These are phyloP conservation scores for Kluyveromyces marxianus DNA, from an alignment of 1,139 yeast species.

Conservation along the genomic window DNA sequence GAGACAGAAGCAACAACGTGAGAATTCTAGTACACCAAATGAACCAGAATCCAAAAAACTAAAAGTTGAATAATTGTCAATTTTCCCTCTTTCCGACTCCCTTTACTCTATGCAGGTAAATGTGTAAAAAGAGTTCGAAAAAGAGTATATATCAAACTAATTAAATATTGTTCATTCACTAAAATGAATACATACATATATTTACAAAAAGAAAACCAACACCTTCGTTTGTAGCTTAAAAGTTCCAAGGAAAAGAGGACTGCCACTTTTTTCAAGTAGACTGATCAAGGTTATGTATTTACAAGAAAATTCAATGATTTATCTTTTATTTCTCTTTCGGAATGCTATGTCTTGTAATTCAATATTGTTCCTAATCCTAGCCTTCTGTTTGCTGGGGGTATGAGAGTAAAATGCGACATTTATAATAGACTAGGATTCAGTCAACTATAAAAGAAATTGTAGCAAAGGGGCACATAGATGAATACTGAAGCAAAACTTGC, in stretches of 20 bases:
- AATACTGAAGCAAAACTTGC: neutral
- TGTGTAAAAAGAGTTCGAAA: neutral
- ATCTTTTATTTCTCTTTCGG: neutral
- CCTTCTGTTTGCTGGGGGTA: neutral
- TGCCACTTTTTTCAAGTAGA: neutral
- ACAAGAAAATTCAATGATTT: neutral
- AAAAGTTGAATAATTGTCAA: slow-evolving; percentile 5
- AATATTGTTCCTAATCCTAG: neutral
- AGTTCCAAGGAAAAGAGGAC: neutral
- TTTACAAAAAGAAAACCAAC: slow-evolving; percentile 4
- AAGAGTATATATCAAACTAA: neutral
- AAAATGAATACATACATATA: slow-evolving; percentile 4
- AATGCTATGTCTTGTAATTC: neutral
- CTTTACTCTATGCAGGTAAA: neutral
- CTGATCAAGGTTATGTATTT: neutral
- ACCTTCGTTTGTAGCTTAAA: neutral
- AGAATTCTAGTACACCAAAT: slow-evolving; percentile 8
- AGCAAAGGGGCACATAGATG: too few species aligned
- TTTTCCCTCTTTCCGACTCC: neutral
- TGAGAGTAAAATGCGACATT: neutral
- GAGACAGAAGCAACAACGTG: slow-evolving; percentile 16
- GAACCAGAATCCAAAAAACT: slow-evolving; percentile 12
- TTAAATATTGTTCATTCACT: slow-evolving; percentile 2
- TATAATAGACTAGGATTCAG: neutral
- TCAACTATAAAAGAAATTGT: neutral